Base-by-base conservation (phyloP, 805 yeast genomes). In the Tetrapisispora namnaoensis region DNA sequence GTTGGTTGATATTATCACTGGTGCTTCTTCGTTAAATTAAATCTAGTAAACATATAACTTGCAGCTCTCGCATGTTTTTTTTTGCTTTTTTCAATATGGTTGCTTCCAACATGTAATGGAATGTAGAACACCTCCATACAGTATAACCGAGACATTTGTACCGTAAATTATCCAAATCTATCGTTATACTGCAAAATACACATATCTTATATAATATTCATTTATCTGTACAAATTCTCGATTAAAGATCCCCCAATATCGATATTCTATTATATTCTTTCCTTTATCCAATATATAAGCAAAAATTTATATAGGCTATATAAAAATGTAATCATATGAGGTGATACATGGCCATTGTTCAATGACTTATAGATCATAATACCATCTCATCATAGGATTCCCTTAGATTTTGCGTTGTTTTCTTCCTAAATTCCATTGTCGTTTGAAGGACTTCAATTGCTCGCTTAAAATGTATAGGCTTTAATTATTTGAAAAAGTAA, bases 1-100 rank as follows among this genome's bases (percentile, higher is more conserved):
- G 79, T 78, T 93, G 82, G 99, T 93, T 68, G 99, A 93, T 76
- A 93, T 93, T 68, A 91, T 93, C 72, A 93, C 99, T 65, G 99
- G 99, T 89, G 99, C 99, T 66, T 88, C 98, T 56, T 88, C 98
- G 52, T 82, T 93, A 76, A 96, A 86, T 77, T 91, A 85, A 69
- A 41, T 36, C 21, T 36, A 36, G 20, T n/a, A 13, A n/a, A 36
- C n/a, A 13, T 9, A 36, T 16, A n/a, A 36, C 13, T n/a, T 18
- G 21, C n/a, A 32, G 35, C 11, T 10, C 11, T 32, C 35, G n/a
- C n/a, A 13, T 32, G 13, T 13, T 14, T 32, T 14, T 20, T 21
- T 38, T 22, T 9, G 2, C 11, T 22, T 38, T 24, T 38, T 21
- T 37, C 39, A 9, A 18, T 5, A 20, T 37, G 22, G 13, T 4